These are phyloP conservation scores for Primulina huaijiensis DNA, from an alignment of 257 asterid genomes.

Conservation along the genomic window DNA sequence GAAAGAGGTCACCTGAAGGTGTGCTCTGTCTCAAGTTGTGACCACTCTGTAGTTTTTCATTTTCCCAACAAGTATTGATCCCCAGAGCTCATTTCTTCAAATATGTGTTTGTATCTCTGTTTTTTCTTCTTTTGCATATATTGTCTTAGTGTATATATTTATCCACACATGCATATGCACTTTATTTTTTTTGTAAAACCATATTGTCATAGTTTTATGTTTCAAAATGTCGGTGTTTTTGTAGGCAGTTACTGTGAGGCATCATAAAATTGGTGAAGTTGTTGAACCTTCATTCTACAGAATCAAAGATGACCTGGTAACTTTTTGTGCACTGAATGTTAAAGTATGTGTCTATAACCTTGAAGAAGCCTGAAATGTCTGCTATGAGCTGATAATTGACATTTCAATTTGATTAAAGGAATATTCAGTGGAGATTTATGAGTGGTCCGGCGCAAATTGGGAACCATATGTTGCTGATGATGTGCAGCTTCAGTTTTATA, in stretches of 20 bases:
- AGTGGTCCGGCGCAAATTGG: constrained; percentile 91
- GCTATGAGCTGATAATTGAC: constrained; percentile 18
- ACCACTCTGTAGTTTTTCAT: not conserved
- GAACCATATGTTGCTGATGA: constrained; percentile 86
- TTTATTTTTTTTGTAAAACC: not conserved
- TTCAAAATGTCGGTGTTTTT: constrained; percentile 22
- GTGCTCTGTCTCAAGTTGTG: constrained; percentile 22
- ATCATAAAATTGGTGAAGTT: constrained; percentile 73
- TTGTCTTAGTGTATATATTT: too few species aligned
- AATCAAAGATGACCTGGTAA: constrained; percentile 89
- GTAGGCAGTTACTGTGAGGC: constrained; percentile 77
- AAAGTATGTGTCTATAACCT: constrained; percentile 13
- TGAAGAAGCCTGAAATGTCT: constrained; percentile 11
- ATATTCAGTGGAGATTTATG: constrained; percentile 75
- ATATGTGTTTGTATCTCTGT: constrained; percentile 3
- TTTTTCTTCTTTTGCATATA: not conserved
- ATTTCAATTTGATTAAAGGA: constrained; percentile 47
- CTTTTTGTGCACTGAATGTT: constrained; percentile 12
- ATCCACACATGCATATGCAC: not conserved
- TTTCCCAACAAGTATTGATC: constrained; percentile 15
- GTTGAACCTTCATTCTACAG: constrained; percentile 86
- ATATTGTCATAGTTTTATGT: constrained; percentile 1
- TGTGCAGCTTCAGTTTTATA: constrained; percentile 86
- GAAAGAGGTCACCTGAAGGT: constrained; percentile 93
- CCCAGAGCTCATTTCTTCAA: not conserved